These are phyloP conservation scores for Pascua guehoae DNA, from an alignment of 1,284 basidiomycete genomes.

Conservation along the genomic window DNA sequence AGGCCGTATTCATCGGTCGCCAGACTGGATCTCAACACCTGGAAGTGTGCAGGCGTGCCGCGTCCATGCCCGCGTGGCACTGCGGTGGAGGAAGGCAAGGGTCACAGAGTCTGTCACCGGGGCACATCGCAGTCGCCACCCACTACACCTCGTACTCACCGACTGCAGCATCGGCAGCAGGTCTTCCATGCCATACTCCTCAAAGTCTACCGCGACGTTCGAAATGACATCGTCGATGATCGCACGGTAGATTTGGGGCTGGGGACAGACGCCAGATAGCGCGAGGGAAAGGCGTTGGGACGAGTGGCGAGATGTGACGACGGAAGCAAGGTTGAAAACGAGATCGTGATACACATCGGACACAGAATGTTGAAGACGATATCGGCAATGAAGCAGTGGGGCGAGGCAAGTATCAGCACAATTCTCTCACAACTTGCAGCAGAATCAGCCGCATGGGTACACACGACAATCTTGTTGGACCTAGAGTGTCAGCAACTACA, in stretches of 20 bases:
- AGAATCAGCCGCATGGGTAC: conserved; percentile 15
- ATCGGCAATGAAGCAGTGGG: conserved; percentile 1
- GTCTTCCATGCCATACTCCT: conserved; percentile 92
- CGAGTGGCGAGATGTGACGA: neutral
- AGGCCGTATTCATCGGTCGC: too few relatives aligned
- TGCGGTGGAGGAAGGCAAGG: too few relatives aligned
- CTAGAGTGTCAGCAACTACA: conserved; percentile 34
- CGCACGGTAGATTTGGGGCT: conserved; percentile 85
- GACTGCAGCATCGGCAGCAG: conserved; percentile 82
- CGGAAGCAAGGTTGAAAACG: neutral
- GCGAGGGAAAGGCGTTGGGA: neutral
- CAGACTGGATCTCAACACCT: too few relatives aligned
- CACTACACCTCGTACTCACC: conserved; percentile 55
- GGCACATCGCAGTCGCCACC: too few relatives aligned
- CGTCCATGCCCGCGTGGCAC: too few relatives aligned
- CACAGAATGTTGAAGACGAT: neutral
- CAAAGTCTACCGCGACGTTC: conserved; percentile 87
- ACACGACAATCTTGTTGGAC: conserved; percentile 51
- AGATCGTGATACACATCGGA: neutral
- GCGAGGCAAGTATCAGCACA: neutral
- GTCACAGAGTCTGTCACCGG: too few relatives aligned
- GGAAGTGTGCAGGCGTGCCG: neutral
- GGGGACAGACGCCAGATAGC: neutral
- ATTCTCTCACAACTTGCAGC: neutral
- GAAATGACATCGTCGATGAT: conserved; percentile 96